Evolutionary conservation across 2,329 filamentous ascomycete species (phyloP).

Genomic region (Fusarium secorum): DNA sequence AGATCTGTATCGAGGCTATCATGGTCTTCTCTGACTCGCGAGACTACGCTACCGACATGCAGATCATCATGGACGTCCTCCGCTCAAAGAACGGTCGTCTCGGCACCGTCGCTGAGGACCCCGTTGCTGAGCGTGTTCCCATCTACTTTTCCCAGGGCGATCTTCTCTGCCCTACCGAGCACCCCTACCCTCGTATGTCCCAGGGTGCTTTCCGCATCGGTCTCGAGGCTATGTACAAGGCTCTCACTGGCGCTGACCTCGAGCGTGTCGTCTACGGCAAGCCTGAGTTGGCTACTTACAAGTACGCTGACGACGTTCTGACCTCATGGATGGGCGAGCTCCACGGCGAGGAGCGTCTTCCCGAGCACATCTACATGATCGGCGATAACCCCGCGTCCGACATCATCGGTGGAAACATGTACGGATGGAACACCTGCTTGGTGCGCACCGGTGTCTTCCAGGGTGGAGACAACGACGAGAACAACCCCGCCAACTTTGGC

Average conservation of each 20-base stretch:
- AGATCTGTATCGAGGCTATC: slow-evolving; percentile 83
- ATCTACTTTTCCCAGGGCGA: slow-evolving; percentile 89
- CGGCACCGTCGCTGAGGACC: slow-evolving; percentile 65
- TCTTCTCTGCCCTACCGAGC: slow-evolving; percentile 82
- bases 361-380: slow-evolving; percentile 85
- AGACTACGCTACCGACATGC: slow-evolving; percentile 87
- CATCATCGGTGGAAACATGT: slow-evolving; percentile 73
- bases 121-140: slow-evolving; percentile 62
- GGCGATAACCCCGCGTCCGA: slow-evolving; percentile 73
- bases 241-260: slow-evolving; percentile 61
- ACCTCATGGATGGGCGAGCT: slow-evolving; percentile 78
- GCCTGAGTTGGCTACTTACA: slow-evolving; percentile 76
- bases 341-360: slow-evolving; percentile 72
- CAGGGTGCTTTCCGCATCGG: slow-evolving; percentile 87
- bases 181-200: slow-evolving; percentile 81
- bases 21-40: slow-evolving; percentile 92
- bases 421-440: slow-evolving; percentile 82
- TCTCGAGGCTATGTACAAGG: slow-evolving; percentile 77
- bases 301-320: slow-evolving; percentile 69
- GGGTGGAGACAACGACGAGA: slow-evolving; percentile 76
- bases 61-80: slow-evolving; percentile 81
- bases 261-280: slow-evolving; percentile 63
- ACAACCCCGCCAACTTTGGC: slow-evolving; percentile 80
- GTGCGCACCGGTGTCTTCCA: slow-evolving; percentile 82
- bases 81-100: slow-evolving; percentile 78